Percentiles rank a stretch among this genome's conserved stretches.
Evolutionary conservation across 1,139 yeast species (phyloP).

Genomic region (Geotrichum aggregatum): DNA sequence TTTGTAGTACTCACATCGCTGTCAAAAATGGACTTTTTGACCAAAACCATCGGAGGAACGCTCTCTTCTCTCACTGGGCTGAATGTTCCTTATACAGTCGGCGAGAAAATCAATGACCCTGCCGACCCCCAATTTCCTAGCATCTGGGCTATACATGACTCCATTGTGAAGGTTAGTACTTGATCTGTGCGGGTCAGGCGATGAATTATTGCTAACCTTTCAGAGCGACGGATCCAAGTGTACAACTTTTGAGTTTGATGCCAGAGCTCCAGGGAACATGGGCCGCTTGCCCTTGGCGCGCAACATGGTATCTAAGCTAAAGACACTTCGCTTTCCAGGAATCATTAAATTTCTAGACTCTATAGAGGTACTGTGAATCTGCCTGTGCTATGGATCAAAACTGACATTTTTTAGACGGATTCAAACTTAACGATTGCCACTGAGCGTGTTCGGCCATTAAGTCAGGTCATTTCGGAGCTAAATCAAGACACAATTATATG

Average conservation of each 20-base stretch:
- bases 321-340: slow-evolving; percentile 74
- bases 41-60: slow-evolving; percentile 37
- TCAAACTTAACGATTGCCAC: slow-evolving; percentile 64
- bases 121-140: slow-evolving; percentile 33
- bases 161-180: slow-evolving; percentile 35
- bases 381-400: not conserved
- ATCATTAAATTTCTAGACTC: slow-evolving; percentile 65
- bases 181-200: not conserved
- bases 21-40: slow-evolving; percentile 36
- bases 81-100: slow-evolving; percentile 35
- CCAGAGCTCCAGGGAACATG: slow-evolving; percentile 42
- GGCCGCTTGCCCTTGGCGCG: slow-evolving; percentile 49
- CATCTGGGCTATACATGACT: slow-evolving; percentile 51
- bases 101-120: slow-evolving; percentile 26
- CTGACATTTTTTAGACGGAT: slow-evolving; percentile 44
- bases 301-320: slow-evolving; percentile 62
- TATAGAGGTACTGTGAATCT: slow-evolving; percentile 43
- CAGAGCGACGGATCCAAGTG: slow-evolving; percentile 42
- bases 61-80: slow-evolving; percentile 31
- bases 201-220: slow-evolving; percentile 2
- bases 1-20: not conserved
- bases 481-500: slow-evolving; percentile 45
- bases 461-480: slow-evolving; percentile 27
- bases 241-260: slow-evolving; percentile 62
- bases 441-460: slow-evolving; percentile 68